Evolutionary conservation across 805 yeast genomes (phyloP), one percentile per base, ranked within the genome.

Genomic region (Ogataea kodamae): DNA sequence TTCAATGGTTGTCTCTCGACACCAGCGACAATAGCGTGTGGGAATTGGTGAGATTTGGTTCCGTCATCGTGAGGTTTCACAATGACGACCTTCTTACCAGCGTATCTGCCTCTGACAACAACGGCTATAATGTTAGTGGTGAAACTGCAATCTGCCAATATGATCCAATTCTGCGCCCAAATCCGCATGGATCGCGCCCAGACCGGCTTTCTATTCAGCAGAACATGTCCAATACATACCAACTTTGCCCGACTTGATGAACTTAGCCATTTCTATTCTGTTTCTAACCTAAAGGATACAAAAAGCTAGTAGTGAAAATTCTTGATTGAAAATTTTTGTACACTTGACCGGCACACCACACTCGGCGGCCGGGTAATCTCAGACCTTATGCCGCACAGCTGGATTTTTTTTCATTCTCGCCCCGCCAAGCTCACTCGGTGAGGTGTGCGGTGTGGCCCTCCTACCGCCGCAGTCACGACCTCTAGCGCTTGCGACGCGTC

Each of bases 41-140:
- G 95, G 85, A 88, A 92, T 64, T 94, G 92, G 79, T 90, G 97
- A 52, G 92, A 68, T 78, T 92, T 92, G 76, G 97, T 78, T 68
- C 98, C 98, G 65, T 92, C 97, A 66, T 92, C 97, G 69, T 85
- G 94, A 59, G 96, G 92, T 74, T 86, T 88, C 68, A 92, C 89
- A 67, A 92, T 88, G 69, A 92, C 98, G 57, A 92, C 98, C 84
- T 92, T 92, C 85, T 89, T 90, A 79, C 98, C 98, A 70, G 98
- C 98, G 86, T 79, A 90, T 78, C 98, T 92, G 67, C 98, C 98
- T 73, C 97, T 90, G 72, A 89, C 95, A 70, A 92, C 89, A 76
- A 92, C 89, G 77, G 97, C 95, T 84, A 66, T 22, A 15, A 52
- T 34, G 66, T 64, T 64, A 65, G 68, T 64, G n/a, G n/a, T n/a